phyloP scores from a whole-genome alignment of 176 grass and related monocot species.

The Olyra latifolia region DNA sequence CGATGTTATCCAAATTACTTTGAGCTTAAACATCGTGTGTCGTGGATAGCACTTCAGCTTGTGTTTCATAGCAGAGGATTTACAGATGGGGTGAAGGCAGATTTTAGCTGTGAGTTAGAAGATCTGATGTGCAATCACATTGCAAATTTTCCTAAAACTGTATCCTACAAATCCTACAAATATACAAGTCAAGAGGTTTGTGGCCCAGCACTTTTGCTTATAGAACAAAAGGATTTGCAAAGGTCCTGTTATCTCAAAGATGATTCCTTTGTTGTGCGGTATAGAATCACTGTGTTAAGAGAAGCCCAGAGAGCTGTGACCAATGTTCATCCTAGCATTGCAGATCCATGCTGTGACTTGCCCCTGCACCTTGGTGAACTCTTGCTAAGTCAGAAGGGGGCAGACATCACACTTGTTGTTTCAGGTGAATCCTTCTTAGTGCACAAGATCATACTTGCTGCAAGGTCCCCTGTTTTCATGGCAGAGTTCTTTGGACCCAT shows the following conservation, averaged over 20 bases:
- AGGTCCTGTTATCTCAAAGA: not conserved
- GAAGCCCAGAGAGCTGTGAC: not conserved
- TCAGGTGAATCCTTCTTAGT: slow-evolving; percentile 16
- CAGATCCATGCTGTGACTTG: not conserved
- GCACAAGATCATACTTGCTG: not conserved
- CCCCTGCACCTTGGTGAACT: slow-evolving; percentile 18
- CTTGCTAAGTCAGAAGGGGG: not conserved
- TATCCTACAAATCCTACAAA: slow-evolving; percentile 19
- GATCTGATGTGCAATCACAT: not conserved
- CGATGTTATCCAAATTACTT: slow-evolving; percentile 7
- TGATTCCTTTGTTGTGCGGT: slow-evolving; percentile 20
- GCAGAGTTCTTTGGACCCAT: slow-evolving; percentile 25
- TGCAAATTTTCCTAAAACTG: not conserved
- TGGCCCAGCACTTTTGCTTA: not conserved
- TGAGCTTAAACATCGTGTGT: not conserved
- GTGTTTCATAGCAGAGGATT: not conserved
- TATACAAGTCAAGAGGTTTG: not conserved
- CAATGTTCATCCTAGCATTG: not conserved
- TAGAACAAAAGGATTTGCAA: not conserved
- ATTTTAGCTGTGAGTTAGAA: not conserved
- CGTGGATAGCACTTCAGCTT: slow-evolving; percentile 6
- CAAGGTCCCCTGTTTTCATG: slow-evolving; percentile 23
- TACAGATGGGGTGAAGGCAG: slow-evolving; percentile 1
- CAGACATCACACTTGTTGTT: slow-evolving; percentile 18
- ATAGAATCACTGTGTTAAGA: slow-evolving; percentile 10